A percentile compares a stretch with the other conserved stretches of the same genome.
phyloP scores from a whole-genome alignment of 306 rosid genomes.

The Corylus avellana region DNA sequence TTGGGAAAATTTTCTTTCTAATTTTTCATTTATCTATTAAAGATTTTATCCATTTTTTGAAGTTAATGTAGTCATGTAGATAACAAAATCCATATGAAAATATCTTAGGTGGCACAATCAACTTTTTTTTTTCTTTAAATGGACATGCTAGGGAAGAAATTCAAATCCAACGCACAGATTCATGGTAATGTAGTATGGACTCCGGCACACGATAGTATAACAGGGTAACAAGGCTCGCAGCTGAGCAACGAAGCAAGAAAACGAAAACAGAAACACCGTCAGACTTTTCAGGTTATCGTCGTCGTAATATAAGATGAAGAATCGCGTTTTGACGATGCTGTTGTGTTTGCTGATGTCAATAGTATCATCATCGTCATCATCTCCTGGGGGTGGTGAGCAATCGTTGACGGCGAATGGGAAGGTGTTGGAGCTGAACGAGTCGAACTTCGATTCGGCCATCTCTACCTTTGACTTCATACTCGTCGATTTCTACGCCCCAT shows the following conservation, averaged over 20 bases:
- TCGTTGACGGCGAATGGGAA: conserved; percentile 65
- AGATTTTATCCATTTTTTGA: background rate
- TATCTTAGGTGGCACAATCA: no score
- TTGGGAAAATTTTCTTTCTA: no score
- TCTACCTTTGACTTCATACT: conserved; percentile 72
- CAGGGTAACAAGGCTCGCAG: background rate
- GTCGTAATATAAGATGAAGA: background rate
- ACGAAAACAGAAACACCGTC: background rate
- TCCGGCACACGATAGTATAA: background rate
- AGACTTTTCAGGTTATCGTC: background rate
- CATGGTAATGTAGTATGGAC: background rate
- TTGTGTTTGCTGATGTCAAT: background rate
- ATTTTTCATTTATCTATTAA: background rate
- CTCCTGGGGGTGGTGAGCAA: conserved; percentile 15
- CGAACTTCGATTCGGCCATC: conserved; percentile 83
- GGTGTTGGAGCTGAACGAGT: conserved; percentile 81
- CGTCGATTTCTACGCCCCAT: conserved; percentile 95
- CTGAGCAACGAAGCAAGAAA: background rate
- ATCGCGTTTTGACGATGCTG: background rate
- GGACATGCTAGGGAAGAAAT: background rate
- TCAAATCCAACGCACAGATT: background rate
- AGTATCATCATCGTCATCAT: conserved; percentile 7
- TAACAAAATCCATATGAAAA: no score
- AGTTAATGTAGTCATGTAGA: no score
- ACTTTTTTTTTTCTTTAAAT: background rate